Percentiles rank a stretch among this genome's conserved stretches.
Evolutionary conservation across 495 filamentous ascomycete genomes (phyloP).

Genomic region (Aspergillus leporis): DNA sequence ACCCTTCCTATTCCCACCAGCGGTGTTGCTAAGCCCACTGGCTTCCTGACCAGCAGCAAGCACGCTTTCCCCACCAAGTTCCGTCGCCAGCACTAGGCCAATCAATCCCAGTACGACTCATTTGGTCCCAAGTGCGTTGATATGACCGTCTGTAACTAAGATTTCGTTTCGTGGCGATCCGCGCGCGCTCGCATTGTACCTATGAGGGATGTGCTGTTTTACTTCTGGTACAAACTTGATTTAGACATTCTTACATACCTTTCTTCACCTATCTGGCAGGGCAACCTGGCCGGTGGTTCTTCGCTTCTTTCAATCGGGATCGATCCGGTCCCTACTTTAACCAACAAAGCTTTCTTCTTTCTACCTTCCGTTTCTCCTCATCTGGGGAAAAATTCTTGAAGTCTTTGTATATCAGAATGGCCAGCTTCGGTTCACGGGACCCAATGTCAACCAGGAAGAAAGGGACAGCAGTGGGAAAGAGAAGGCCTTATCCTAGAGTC

Average conservation of each 20-base stretch:
- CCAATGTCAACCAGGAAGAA: neutral
- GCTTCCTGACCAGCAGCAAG: constrained; percentile 28
- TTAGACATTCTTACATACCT: constrained; percentile 16
- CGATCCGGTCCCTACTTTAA: constrained; percentile 6
- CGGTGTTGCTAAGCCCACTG: constrained; percentile 32
- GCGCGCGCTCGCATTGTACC: constrained; percentile 35
- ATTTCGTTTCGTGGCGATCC: constrained; percentile 21
- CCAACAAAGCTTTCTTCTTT: constrained; percentile 18
- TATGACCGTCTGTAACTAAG: constrained; percentile 16
- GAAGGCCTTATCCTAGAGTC: neutral
- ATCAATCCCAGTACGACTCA: neutral
- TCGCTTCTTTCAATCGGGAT: constrained; percentile 13
- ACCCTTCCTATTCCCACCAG: constrained; percentile 30
- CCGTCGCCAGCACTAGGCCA: constrained; percentile 30
- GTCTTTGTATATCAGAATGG: constrained; percentile 3
- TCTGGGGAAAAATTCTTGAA: constrained; percentile 6
- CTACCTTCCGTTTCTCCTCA: constrained; percentile 13
- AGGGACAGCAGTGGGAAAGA: neutral
- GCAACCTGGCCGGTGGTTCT: constrained; percentile 7
- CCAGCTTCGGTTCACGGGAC: neutral
- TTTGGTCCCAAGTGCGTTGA: constrained; percentile 6
- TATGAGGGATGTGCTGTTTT: constrained; percentile 26
- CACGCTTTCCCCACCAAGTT: constrained; percentile 25
- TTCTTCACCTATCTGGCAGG: constrained; percentile 8
- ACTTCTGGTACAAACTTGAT: constrained; percentile 27